Conservation (phyloP, 768 basidiomycete species). For the Termitomyces sp. region DNA sequence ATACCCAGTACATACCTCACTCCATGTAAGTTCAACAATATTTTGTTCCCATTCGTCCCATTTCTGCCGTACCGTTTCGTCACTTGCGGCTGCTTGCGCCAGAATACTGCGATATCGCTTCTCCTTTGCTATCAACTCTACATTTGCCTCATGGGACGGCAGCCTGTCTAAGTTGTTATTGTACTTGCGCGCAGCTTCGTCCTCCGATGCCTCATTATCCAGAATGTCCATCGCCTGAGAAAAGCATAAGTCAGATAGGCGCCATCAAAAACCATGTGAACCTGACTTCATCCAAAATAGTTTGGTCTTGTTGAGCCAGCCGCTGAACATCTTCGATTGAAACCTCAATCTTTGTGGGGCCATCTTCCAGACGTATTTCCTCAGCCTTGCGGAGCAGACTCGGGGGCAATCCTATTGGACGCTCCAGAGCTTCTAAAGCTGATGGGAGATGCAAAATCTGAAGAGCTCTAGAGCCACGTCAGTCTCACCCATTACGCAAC, state of each 20-base stretch:
- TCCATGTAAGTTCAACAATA: constrained; percentile 66
- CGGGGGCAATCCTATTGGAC: constrained; percentile 84
- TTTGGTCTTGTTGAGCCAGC: constrained; percentile 57
- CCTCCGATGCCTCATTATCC: constrained; percentile 87
- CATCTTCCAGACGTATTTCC: constrained; percentile 77
- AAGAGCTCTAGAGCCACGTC: constrained; percentile 44
- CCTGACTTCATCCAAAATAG: constrained; percentile 71
- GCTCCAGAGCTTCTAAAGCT: constrained; percentile 82
- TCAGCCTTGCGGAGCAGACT: constrained; percentile 83
- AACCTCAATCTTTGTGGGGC: constrained; percentile 65
- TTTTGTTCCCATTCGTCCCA: constrained; percentile 86
- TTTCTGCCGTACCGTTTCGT: constrained; percentile 72
- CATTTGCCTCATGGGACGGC: constrained; percentile 79
- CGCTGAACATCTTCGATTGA: constrained; percentile 71
- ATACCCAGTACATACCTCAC: constrained; percentile 43
- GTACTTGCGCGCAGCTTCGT: constrained; percentile 63
- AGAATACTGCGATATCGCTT: constrained; percentile 71
- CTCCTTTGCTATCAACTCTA: constrained; percentile 66
- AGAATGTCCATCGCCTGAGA: constrained; percentile 81
- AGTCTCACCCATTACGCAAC: neutral
- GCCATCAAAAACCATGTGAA: neutral
- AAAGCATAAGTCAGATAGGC: neutral
- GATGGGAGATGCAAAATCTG: constrained; percentile 78
- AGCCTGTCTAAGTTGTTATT: constrained; percentile 43
- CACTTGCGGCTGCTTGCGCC: constrained; percentile 67